phyloP scores from a whole-genome alignment of 441 rosid genomes.

The Syzygium syzygioides region DNA sequence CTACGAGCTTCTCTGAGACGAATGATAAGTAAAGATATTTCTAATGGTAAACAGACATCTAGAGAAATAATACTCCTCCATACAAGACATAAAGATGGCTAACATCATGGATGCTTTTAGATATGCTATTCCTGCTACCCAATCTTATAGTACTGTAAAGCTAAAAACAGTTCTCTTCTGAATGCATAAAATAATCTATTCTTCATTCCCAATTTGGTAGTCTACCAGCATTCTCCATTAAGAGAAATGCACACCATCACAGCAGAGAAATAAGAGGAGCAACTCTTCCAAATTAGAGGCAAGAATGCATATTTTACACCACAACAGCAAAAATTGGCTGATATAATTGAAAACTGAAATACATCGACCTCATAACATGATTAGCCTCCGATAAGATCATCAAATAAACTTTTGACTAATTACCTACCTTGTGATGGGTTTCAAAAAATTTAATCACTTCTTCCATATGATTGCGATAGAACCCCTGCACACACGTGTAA shows the following conservation, averaged over 20 bases:
- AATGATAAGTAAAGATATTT: background rate
- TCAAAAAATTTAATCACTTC: constrained; percentile 97
- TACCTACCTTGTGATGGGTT: constrained; percentile 82
- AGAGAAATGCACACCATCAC: background rate
- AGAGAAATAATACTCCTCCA: background rate
- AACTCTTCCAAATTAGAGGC: background rate
- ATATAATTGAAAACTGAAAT: background rate
- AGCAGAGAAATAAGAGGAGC: background rate
- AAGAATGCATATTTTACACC: background rate
- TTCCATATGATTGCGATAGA: constrained; percentile 99
- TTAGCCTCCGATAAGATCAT: background rate
- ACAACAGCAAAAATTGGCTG: background rate
- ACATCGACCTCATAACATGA: background rate
- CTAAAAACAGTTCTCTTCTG: background rate
- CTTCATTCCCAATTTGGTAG: background rate
- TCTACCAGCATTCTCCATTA: background rate
- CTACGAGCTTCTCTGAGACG: background rate
- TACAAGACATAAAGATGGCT: background rate
- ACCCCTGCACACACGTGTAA: constrained; percentile 60
- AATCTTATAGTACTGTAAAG: background rate
- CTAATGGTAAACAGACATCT: background rate
- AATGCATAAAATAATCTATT: background rate
- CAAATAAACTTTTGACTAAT: background rate
- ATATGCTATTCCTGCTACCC: background rate
- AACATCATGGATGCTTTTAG: background rate